Conservation (phyloP, 2,329 filamentous ascomycete genomes). For the Parafenestella ontariensis region DNA sequence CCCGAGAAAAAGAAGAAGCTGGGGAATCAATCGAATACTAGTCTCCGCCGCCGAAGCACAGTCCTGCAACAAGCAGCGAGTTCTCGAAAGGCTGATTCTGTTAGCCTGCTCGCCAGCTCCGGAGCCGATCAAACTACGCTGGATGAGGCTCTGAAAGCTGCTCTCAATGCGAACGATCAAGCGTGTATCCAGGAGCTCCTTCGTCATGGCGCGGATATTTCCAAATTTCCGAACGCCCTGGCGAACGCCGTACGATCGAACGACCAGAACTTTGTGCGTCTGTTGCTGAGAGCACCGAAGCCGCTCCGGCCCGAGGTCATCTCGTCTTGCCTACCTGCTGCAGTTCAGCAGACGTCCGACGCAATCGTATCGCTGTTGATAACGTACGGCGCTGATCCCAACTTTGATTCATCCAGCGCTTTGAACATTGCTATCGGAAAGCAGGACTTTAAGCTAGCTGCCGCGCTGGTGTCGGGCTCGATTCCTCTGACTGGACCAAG, state of each 20-base stretch:
- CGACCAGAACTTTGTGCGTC: conserved; percentile 37
- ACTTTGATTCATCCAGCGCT: conserved; percentile 43
- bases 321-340: conserved; percentile 41
- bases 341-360: conserved; percentile 42
- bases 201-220: conserved; percentile 44
- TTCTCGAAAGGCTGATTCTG: conserved; percentile 36
- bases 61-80: conserved; percentile 46
- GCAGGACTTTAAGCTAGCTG: conserved; percentile 37
- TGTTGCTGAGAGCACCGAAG: conserved; percentile 44
- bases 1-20: conserved; percentile 24
- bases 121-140: conserved; percentile 46
- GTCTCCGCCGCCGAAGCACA: conserved; percentile 42
- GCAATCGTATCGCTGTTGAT: conserved; percentile 38
- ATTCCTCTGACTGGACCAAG: conserved; percentile 29
- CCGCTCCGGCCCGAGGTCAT: conserved; percentile 38
- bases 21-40: conserved; percentile 23
- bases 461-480: conserved; percentile 39
- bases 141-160: conserved; percentile 43
- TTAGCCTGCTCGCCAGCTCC: conserved; percentile 41
- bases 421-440: conserved; percentile 40
- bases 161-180: conserved; percentile 41
- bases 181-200: conserved; percentile 42
- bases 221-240: conserved; percentile 40
- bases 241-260: conserved; percentile 40
- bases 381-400: conserved; percentile 44